These are phyloP conservation scores for Gryganskiella cystojenkinii DNA, from an alignment of 192 early-diverging fungal species.

Conservation along the genomic window DNA sequence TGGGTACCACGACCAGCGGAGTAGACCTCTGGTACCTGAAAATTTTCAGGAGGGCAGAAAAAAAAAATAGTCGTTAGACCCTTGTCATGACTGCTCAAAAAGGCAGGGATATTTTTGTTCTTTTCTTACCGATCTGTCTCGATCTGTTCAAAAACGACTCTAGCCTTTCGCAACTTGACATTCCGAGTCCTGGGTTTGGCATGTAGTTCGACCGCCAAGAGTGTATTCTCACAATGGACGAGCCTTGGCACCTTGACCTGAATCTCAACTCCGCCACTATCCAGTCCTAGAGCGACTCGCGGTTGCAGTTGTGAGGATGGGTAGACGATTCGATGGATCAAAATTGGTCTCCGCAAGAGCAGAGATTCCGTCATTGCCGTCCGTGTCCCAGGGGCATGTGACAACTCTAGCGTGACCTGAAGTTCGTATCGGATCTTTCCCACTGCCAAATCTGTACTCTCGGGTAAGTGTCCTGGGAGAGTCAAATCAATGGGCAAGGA, in stretches of 20 bases:
- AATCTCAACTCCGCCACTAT: slow-evolving; percentile 48
- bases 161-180: slow-evolving; percentile 40
- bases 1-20: slow-evolving; percentile 14
- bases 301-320: slow-evolving; percentile 38
- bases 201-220: slow-evolving; percentile 38
- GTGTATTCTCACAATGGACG: slow-evolving; percentile 43
- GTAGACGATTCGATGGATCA: slow-evolving; percentile 45
- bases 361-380: slow-evolving; percentile 16
- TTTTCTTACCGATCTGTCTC: slow-evolving; percentile 41
- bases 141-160: slow-evolving; percentile 49
- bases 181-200: slow-evolving; percentile 45
- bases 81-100: not conserved
- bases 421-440: slow-evolving; percentile 51
- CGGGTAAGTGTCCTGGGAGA: slow-evolving; percentile 38
- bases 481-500: slow-evolving; percentile 47
- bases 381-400: slow-evolving; percentile 25
- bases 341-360: slow-evolving; percentile 24
- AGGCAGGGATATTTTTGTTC: not conserved
- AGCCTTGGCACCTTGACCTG: slow-evolving; percentile 44
- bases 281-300: slow-evolving; percentile 24
- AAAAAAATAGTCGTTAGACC: not conserved
- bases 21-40: slow-evolving; percentile 31
- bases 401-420: slow-evolving; percentile 35
- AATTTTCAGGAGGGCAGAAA: not conserved
- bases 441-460: slow-evolving; percentile 23